Percentiles rank a stretch among this genome's conserved stretches.
Conservation (phyloP, 306 rosid species). For the Prosopis cineraria region DNA sequence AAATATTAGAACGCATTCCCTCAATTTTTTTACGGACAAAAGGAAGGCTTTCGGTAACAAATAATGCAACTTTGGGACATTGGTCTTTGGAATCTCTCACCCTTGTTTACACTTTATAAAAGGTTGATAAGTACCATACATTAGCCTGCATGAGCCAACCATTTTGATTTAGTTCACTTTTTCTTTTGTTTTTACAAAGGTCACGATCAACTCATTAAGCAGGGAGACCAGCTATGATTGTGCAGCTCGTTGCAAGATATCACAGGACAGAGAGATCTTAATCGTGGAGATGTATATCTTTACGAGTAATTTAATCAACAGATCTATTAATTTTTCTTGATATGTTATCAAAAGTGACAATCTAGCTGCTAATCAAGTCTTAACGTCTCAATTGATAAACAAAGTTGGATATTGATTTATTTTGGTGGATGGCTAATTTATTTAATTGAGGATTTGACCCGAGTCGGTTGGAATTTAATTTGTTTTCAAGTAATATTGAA, state of each 20-base stretch:
- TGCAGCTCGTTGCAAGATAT: too few species aligned
- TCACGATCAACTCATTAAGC: too few species aligned
- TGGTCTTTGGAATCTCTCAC: not conserved
- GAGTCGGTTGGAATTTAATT: not conserved
- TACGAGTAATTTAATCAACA: too few species aligned
- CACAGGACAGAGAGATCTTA: too few species aligned
- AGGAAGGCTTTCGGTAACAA: not conserved
- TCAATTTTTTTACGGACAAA: not conserved
- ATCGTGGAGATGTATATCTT: too few species aligned
- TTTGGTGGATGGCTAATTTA: not conserved
- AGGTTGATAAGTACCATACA: not conserved
- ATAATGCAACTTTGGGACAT: not conserved
- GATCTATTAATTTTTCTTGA: too few species aligned
- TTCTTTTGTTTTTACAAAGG: too few species aligned
- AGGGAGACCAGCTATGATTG: too few species aligned
- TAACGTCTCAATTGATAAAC: too few species aligned
- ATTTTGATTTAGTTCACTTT: not conserved
- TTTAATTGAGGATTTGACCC: not conserved
- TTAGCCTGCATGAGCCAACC: not conserved
- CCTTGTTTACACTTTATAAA: not conserved
- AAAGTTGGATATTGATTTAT: not conserved
- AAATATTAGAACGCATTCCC: not conserved
- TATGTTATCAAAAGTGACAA: too few species aligned
- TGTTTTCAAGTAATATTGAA: too few species aligned
- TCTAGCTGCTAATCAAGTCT: too few species aligned